Conservation (phyloP, 2,329 filamentous ascomycete species). For the Lasiodiplodia citricola region DNA sequence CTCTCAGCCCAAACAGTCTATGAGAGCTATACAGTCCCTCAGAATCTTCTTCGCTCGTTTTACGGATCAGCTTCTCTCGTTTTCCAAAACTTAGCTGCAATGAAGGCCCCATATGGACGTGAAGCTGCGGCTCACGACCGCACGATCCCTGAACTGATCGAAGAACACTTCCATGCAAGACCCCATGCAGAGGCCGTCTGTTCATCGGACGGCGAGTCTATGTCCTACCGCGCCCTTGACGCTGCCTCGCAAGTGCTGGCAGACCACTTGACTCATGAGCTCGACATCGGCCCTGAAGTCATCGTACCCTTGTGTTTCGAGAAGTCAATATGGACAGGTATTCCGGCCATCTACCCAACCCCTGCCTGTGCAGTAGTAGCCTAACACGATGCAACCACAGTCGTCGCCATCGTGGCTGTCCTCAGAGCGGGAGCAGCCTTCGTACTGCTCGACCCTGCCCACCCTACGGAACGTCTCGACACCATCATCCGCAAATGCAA, state of each 20-base stretch:
- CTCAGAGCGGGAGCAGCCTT: constrained; percentile 79
- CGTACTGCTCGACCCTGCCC: constrained; percentile 67
- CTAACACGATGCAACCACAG: constrained; percentile 55
- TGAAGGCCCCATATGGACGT: not conserved
- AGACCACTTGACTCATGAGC: constrained; percentile 50
- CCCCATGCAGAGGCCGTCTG: constrained; percentile 17
- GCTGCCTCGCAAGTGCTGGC: constrained; percentile 68
- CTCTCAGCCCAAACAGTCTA: not conserved
- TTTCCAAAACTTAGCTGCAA: not conserved
- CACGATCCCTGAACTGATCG: constrained; percentile 1
- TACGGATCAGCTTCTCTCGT: not conserved
- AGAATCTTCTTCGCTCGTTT: not conserved
- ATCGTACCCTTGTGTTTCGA: constrained; percentile 76
- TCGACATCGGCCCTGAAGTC: constrained; percentile 58
- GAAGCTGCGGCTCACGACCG: constrained; percentile 31
- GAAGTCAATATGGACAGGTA: constrained; percentile 64
- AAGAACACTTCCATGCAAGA: constrained; percentile 30
- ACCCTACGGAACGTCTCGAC: constrained; percentile 61
- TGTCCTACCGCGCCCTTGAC: constrained; percentile 69
- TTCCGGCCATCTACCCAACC: not conserved
- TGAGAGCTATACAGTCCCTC: not conserved
- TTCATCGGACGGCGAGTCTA: constrained; percentile 45
- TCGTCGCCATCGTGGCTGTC: constrained; percentile 74
- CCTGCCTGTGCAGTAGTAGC: not conserved
- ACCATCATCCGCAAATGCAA: constrained; percentile 64